Evolutionary conservation across 179 eudicot species (phyloP).

Genomic region (Spergularia azorica): DNA sequence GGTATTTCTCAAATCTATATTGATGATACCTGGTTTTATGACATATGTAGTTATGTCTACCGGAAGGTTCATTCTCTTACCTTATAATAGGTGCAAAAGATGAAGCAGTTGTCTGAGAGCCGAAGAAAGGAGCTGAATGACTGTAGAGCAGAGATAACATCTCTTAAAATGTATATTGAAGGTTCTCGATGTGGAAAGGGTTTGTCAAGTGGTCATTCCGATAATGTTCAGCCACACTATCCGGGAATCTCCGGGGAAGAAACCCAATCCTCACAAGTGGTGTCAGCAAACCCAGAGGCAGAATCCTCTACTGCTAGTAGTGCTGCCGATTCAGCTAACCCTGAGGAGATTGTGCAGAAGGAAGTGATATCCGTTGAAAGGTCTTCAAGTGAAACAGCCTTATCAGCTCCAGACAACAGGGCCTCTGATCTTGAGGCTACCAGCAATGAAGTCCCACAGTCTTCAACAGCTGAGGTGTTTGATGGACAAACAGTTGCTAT

Average conservation of each 20-base stretch:
- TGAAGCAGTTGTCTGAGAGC: constrained; percentile 66
- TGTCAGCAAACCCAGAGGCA: constrained; percentile 49
- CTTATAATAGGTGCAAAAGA: constrained; percentile 55
- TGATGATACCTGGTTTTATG: background rate
- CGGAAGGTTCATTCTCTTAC: constrained; percentile 12
- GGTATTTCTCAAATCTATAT: constrained; percentile 37
- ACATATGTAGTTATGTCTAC: background rate
- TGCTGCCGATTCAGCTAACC: constrained; percentile 38
- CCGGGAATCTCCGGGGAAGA: constrained; percentile 49
- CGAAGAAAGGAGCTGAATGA: constrained; percentile 84
- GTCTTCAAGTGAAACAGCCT: constrained; percentile 28
- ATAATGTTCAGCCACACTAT: constrained; percentile 11
- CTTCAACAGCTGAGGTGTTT: constrained; percentile 29
- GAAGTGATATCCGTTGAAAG: constrained; percentile 40
- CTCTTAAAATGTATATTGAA: constrained; percentile 93
- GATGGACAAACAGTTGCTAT: constrained; percentile 35
- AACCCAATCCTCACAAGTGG: constrained; percentile 38
- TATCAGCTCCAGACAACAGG: constrained; percentile 28
- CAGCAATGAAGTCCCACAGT: constrained; percentile 34
- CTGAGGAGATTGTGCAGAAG: constrained; percentile 38
- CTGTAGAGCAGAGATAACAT: constrained; percentile 93
- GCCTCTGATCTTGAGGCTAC: constrained; percentile 38
- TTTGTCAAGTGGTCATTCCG: too few species aligned
- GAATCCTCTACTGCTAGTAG: constrained; percentile 27
- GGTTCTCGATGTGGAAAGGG: constrained; percentile 51